A percentile compares a stretch with the other conserved stretches of the same genome.
Evolutionary conservation across 2,329 filamentous ascomycete species (phyloP).

Genomic region (Acarospora socialis): DNA sequence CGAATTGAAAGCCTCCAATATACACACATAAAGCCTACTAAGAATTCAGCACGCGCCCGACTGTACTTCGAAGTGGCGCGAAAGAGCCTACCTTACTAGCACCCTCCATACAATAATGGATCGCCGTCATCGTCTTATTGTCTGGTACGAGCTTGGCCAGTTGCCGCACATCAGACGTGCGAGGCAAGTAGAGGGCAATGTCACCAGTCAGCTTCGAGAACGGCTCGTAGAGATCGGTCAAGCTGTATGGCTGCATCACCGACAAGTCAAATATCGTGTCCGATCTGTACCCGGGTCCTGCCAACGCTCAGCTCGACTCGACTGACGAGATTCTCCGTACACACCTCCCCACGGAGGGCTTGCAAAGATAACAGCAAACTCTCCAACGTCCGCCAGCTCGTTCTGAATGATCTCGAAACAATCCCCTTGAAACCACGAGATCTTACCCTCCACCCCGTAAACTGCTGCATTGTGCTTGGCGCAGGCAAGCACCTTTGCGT

Average conservation of each 20-base stretch:
- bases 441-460: constrained; percentile 63
- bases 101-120: constrained; percentile 84
- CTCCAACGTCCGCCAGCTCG: constrained; percentile 33
- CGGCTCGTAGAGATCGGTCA: constrained; percentile 46
- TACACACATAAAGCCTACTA: constrained; percentile 42
- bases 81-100: constrained; percentile 61
- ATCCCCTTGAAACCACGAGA: constrained; percentile 78
- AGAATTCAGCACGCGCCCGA: constrained; percentile 8
- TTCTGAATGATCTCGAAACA: constrained; percentile 58
- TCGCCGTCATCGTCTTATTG: constrained; percentile 50
- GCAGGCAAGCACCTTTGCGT: constrained; percentile 67
- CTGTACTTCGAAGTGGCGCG: neutral
- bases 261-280: constrained; percentile 66
- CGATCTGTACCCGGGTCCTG: constrained; percentile 48
- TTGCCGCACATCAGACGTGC: constrained; percentile 71
- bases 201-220: constrained; percentile 41
- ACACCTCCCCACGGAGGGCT: constrained; percentile 62
- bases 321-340: constrained; percentile 12
- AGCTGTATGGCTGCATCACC: constrained; percentile 76
- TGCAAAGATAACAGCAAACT: constrained; percentile 49
- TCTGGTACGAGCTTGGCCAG: constrained; percentile 43
- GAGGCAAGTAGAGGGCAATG: constrained; percentile 66
- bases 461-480: constrained; percentile 83
- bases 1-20: constrained; percentile 40
- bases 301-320: neutral